Evolutionary conservation across 2,329 filamentous ascomycete genomes (phyloP).

Genomic region (Emergomyces pasteurianus): DNA sequence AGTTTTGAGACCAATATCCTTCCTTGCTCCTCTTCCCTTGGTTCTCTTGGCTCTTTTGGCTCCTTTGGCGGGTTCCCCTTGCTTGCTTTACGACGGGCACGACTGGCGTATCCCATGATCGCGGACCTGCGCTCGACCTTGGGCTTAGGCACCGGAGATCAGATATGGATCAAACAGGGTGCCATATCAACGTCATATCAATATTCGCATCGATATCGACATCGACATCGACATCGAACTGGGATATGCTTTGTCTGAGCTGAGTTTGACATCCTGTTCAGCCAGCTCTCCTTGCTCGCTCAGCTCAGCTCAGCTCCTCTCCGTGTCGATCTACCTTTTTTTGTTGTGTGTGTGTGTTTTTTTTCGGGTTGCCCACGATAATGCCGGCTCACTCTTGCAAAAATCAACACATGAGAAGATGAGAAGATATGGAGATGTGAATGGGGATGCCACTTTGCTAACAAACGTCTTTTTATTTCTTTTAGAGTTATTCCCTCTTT

Average conservation of each 20-base stretch:
- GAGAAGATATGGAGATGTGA: not conserved
- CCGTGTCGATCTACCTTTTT: not conserved
- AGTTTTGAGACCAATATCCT: constrained; percentile 14
- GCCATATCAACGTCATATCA: not conserved
- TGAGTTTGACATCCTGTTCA: not conserved
- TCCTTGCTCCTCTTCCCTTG: too few species aligned
- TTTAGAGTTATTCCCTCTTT: constrained; percentile 1
- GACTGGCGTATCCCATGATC: too few species aligned
- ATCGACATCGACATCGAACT: not conserved
- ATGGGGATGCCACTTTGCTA: too few species aligned
- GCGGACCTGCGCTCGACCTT: not conserved
- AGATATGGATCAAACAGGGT: not conserved
- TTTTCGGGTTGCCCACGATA: too few species aligned
- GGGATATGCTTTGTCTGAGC: not conserved
- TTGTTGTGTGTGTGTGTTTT: too few species aligned
- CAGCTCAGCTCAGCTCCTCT: not conserved
- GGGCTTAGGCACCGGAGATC: not conserved
- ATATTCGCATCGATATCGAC: not conserved
- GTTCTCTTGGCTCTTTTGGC: too few species aligned
- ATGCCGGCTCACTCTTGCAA: not conserved
- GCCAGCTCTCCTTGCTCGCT: not conserved
- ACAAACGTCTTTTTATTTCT: too few species aligned
- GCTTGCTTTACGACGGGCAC: too few species aligned
- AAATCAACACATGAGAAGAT: not conserved
- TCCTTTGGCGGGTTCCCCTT: too few species aligned